Percentiles rank a stretch among this genome's conserved stretches.
Conservation (phyloP, 2,329 filamentous ascomycete genomes). For the Sarocladium brachiariae region DNA sequence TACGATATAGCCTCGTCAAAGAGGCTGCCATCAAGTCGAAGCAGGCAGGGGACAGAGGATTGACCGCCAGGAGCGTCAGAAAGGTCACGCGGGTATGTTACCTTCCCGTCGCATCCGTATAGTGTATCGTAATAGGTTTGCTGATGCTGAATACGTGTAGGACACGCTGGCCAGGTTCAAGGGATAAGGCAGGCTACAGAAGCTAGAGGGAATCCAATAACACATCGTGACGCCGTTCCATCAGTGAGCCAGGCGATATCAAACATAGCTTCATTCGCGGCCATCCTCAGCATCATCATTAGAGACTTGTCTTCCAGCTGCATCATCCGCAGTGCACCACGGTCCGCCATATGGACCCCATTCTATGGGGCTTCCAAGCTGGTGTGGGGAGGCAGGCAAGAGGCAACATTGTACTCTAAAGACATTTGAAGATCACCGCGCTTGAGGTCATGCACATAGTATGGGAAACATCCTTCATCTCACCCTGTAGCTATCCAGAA, state of each 20-base stretch:
- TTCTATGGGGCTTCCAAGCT: not conserved
- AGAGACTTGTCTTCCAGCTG: not conserved
- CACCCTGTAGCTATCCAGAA: too few species aligned
- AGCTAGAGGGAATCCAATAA: not conserved
- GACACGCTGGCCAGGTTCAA: constrained; percentile 62
- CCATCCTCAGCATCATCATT: not conserved
- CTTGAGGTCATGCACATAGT: not conserved
- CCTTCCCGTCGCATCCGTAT: not conserved
- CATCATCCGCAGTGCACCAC: not conserved
- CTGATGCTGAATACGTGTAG: too few species aligned
- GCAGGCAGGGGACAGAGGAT: constrained; percentile 62
- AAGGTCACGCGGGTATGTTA: constrained; percentile 66
- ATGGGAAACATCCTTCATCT: too few species aligned
- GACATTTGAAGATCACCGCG: not conserved
- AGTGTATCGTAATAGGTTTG: constrained; percentile 2
- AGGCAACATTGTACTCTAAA: not conserved
- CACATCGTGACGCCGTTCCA: not conserved
- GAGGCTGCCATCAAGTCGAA: constrained; percentile 74
- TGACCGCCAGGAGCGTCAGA: constrained; percentile 69
- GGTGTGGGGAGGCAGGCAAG: constrained; percentile 6
- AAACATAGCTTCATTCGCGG: not conserved
- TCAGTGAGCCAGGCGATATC: not conserved
- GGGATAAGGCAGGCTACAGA: constrained; percentile 38
- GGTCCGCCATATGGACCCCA: not conserved
- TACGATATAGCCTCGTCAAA: constrained; percentile 57